Evolutionary conservation across 2,329 filamentous ascomycete genomes (phyloP), one percentile per base, ranked within the genome.

Genomic region (Pseudogymnoascus sp.): DNA sequence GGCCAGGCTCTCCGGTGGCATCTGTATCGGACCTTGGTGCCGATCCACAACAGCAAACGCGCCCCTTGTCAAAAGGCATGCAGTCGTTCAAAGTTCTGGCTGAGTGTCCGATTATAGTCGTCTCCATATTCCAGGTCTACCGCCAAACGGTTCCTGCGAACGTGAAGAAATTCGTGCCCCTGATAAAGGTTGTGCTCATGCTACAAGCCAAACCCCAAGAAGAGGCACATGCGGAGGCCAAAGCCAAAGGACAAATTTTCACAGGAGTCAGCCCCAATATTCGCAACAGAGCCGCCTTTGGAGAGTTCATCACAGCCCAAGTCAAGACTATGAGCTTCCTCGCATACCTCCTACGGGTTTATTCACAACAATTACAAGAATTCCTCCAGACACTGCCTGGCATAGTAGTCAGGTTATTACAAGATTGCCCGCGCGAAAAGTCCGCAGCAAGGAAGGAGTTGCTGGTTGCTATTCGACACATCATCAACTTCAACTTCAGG

Each of bases 241-340:
- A 85, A 41, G 84, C 86, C 0, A 88, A 86, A 69, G 88, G 87
- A 13, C 88, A 86, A 35, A 88, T 96, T 11, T 97, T 97, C 71
- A 94, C 91, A 0, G 93, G 94, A 1, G 90, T 99, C 60, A 96
- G 91, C 75, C 89, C 89, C 57, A 89, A 91, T 62, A 97, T 99
- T 71, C 93, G 91, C 75, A 96, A 97, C 69, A 83, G 92, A 62
- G 89, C 89, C 10, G 93, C 92, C 0, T 99, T 97, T 77, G 94
- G 93, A 36, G 95, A 99, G 69, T 96, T 97, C 67, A 95, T 99
- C 66, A 97, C 92, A 0, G 92, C 93, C 1, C 95, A 99, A 73
- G 94, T 99, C 13, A 97, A 99, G 79, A 97, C 93, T 0, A 97
- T 99, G 93, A 97, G 92, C 70, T 99, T 99, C 70, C 74, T 99